phyloP scores from a whole-genome alignment of 1,284 basidiomycete species.

The Pseudomicrostroma phylloplanum region DNA sequence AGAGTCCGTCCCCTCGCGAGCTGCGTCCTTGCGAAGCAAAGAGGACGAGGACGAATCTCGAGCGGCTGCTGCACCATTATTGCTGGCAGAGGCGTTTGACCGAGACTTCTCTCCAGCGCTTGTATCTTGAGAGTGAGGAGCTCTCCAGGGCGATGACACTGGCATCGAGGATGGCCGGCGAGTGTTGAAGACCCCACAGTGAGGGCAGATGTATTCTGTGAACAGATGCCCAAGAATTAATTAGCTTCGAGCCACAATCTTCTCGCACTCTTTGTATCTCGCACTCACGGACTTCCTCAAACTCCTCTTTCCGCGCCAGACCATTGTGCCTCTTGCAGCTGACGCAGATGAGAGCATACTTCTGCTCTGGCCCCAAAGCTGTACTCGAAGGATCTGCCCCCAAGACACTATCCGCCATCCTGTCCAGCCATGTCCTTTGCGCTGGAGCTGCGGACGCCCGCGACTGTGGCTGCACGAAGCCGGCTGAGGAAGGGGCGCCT shows the following conservation, averaged over 20 bases:
- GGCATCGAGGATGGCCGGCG: conserved; percentile 41
- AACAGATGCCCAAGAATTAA: neutral
- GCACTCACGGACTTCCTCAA: conserved; percentile 78
- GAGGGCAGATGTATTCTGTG: conserved; percentile 67
- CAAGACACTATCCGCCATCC: conserved; percentile 52
- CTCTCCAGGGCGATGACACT: conserved; percentile 37
- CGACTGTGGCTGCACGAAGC: conserved; percentile 9
- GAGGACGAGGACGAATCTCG: neutral
- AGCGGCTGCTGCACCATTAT: neutral
- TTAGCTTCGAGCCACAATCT: too few species aligned
- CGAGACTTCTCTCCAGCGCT: too few species aligned
- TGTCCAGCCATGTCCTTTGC: conserved; percentile 49
- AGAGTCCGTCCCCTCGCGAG: neutral
- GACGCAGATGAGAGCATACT: conserved; percentile 86
- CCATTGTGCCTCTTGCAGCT: conserved; percentile 92
- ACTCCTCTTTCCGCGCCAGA: conserved; percentile 78
- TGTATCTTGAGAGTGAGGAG: neutral
- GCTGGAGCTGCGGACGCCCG: conserved; percentile 9
- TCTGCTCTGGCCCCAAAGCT: conserved; percentile 42
- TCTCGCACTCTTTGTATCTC: neutral
- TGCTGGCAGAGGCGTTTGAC: too few species aligned
- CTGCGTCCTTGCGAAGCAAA: neutral
- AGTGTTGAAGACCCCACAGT: conserved; percentile 68
- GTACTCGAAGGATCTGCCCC: conserved; percentile 49
- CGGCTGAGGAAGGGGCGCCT: conserved; percentile 13